These are phyloP conservation scores for Acer negundo DNA, from an alignment of 345 rosid species.

Conservation along the genomic window DNA sequence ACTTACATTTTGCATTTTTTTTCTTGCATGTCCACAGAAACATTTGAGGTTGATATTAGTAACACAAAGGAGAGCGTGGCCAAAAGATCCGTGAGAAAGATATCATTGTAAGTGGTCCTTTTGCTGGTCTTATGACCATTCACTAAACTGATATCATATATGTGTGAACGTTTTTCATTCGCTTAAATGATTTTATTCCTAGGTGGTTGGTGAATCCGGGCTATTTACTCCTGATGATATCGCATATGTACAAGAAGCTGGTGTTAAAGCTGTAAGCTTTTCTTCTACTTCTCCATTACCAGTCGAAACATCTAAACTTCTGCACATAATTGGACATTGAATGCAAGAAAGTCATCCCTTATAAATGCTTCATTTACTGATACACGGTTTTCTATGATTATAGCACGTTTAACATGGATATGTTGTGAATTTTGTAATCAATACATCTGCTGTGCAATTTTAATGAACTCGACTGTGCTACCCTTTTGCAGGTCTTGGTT, in stretches of 20 bases:
- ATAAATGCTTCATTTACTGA: too few relatives aligned
- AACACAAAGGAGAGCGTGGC: slow-evolving; percentile 89
- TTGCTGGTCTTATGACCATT: slow-evolving; percentile 6
- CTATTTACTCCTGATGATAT: slow-evolving; percentile 81
- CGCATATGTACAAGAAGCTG: slow-evolving; percentile 88
- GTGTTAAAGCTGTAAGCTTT: slow-evolving; percentile 83
- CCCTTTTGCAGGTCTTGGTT: too few relatives aligned
- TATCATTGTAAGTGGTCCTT: slow-evolving; percentile 66
- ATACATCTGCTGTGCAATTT: too few relatives aligned
- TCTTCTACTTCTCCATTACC: not conserved
- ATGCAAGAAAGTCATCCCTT: too few relatives aligned
- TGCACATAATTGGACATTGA: too few relatives aligned
- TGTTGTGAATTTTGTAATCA: too few relatives aligned
- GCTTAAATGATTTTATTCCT: slow-evolving; percentile 18
- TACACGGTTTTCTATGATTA: too few relatives aligned
- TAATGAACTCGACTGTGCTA: too few relatives aligned
- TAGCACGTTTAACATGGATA: too few relatives aligned
- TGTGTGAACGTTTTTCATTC: too few relatives aligned
- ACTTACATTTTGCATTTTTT: not conserved
- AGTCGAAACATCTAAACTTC: too few relatives aligned
- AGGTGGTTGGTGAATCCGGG: slow-evolving; percentile 97
- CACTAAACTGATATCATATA: not conserved
- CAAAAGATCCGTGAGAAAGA: slow-evolving; percentile 61
- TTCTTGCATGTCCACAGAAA: slow-evolving; percentile 42
- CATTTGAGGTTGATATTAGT: slow-evolving; percentile 84